Conservation (phyloP, 2,329 filamentous ascomycete genomes). For the Sclerotinia sclerotiorum region DNA sequence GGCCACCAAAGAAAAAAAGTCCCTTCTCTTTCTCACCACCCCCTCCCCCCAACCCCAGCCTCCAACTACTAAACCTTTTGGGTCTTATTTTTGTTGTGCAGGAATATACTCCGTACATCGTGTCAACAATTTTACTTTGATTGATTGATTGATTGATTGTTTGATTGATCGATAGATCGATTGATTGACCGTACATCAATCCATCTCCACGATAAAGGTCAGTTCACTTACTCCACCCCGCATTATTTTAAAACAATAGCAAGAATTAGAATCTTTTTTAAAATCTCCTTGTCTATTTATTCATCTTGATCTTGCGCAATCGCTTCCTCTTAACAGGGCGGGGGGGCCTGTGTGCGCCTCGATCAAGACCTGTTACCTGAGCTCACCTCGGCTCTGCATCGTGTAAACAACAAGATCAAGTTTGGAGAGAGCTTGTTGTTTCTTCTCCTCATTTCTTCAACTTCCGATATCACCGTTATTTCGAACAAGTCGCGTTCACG, state of each 20-base stretch:
- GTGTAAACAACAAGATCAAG: slow-evolving; percentile 7
- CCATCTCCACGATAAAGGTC: slow-evolving; percentile 4
- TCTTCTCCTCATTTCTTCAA: not conserved
- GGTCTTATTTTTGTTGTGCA: slow-evolving; percentile 7
- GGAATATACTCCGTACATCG: not conserved
- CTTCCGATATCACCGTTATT: not conserved
- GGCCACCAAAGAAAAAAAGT: slow-evolving; percentile 7
- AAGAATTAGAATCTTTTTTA: not conserved
- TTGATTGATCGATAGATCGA: too few species aligned
- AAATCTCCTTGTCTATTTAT: not conserved
- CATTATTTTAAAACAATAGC: slow-evolving; percentile 8
- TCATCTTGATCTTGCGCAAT: slow-evolving; percentile 11
- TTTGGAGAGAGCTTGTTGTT: not conserved
- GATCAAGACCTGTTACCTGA: slow-evolving; percentile 16
- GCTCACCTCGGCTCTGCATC: slow-evolving; percentile 22
- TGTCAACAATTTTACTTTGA: slow-evolving; percentile 3
- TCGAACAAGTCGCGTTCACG: slow-evolving; percentile 19
- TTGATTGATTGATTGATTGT: too few species aligned
- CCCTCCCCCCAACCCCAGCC: not conserved
- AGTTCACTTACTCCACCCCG: slow-evolving; percentile 10
- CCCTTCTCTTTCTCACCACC: not conserved
- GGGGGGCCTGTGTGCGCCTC: slow-evolving; percentile 12
- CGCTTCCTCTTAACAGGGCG: not conserved
- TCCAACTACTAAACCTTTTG: slow-evolving; percentile 4
- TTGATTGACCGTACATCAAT: not conserved